Evolutionary conservation across 106 monocot species (phyloP).

Genomic region (Agapanthus africanus): DNA sequence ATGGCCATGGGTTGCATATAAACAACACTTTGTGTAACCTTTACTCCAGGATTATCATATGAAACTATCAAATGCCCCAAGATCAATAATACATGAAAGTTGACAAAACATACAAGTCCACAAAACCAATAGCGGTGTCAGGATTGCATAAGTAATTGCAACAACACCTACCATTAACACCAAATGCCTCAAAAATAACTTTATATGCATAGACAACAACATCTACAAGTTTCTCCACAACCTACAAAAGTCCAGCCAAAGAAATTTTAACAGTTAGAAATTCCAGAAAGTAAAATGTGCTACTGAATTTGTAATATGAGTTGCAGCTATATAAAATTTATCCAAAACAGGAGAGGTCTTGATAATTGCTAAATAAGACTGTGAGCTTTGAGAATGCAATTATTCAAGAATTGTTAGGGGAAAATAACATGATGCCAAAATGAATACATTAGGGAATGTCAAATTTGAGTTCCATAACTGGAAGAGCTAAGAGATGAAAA

Average conservation of each 20-base stretch:
- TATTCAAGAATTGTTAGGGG: neutral
- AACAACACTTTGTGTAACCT: neutral
- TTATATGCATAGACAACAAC: constrained; percentile 52
- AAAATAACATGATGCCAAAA: neutral
- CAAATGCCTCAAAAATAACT: constrained; percentile 53
- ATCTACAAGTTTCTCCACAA: constrained; percentile 76
- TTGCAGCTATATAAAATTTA: neutral
- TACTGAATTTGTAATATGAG: too few species aligned
- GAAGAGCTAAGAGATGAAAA: neutral
- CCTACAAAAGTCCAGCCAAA: too few species aligned
- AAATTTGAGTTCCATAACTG: neutral
- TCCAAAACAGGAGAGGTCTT: neutral
- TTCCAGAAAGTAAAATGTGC: too few species aligned
- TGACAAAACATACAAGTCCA: neutral
- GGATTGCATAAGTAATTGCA: neutral
- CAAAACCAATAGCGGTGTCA: neutral
- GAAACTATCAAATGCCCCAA: neutral
- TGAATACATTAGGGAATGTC: neutral
- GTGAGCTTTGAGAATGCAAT: neutral
- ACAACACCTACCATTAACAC: constrained; percentile 30
- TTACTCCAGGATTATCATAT: too few species aligned
- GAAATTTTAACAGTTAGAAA: too few species aligned
- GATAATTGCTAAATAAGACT: neutral
- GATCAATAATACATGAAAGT: too few species aligned
- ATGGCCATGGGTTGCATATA: neutral